A percentile compares a stretch with the other conserved stretches of the same genome.
phyloP scores from a whole-genome alignment of 164 flowering plant species.

The Tinospora cordifolia region DNA sequence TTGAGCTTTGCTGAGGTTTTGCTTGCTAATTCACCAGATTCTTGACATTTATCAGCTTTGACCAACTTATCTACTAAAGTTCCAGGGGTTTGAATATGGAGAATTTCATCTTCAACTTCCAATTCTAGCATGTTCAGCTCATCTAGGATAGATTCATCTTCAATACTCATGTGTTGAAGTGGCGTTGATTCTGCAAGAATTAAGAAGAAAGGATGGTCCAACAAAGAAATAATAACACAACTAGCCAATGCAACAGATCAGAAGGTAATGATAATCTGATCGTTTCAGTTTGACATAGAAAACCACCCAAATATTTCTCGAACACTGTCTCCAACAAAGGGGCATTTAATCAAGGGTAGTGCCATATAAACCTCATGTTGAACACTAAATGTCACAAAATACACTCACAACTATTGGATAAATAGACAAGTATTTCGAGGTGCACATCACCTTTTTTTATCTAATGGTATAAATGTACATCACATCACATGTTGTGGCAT shows the following conservation, averaged over 20 bases:
- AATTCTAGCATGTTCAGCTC: conserved; percentile 58
- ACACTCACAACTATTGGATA: no score
- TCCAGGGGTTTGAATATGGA: conserved; percentile 9
- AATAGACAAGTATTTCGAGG: no score
- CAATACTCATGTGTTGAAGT: conserved; percentile 22
- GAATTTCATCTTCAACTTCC: conserved; percentile 36
- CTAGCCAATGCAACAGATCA: background rate
- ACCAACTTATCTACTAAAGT: conserved; percentile 15
- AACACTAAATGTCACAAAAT: no score
- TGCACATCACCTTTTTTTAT: no score
- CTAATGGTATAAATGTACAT: no score
- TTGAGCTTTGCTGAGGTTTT: conserved; percentile 31
- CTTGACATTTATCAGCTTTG: conserved; percentile 13
- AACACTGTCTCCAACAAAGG: no score
- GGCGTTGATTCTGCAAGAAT: conserved; percentile 36
- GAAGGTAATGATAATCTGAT: background rate
- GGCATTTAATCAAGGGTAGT: no score
- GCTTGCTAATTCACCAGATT: conserved; percentile 21
- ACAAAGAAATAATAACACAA: background rate
- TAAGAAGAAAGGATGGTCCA: background rate
- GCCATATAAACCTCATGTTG: no score
- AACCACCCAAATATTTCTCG: background rate
- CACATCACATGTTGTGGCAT: no score
- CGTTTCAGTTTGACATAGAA: background rate
- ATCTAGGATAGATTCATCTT: conserved; percentile 72